Conservation (phyloP, 2,329 filamentous ascomycete species). For the Helicocarpus griseus region DNA sequence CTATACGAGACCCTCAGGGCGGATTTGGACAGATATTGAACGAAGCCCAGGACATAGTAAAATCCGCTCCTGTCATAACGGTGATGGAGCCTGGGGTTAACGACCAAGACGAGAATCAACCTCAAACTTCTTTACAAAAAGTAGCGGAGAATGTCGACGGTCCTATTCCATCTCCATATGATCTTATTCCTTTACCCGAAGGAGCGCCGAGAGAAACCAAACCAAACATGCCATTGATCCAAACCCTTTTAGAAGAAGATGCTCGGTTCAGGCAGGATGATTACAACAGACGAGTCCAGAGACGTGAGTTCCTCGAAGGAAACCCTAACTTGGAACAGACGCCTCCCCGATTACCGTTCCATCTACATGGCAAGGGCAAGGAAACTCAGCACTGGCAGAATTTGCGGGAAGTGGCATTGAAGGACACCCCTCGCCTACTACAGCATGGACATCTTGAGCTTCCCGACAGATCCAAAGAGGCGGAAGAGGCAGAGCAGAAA, state of each 20-base stretch:
- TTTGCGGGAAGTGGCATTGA: neutral
- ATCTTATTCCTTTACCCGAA: neutral
- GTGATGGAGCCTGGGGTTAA: neutral
- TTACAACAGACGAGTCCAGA: neutral
- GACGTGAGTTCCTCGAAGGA: neutral
- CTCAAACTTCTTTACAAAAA: neutral
- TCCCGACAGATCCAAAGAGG: neutral
- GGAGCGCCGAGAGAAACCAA: neutral
- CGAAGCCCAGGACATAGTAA: neutral
- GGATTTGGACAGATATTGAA: slow-evolving; percentile 1
- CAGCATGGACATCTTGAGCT: slow-evolving; percentile 1
- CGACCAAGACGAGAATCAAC: neutral
- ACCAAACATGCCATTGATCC: slow-evolving; percentile 3
- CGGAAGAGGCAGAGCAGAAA: neutral
- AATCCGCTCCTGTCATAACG: neutral
- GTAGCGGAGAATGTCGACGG: neutral
- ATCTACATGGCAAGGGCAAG: neutral
- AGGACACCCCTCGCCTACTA: neutral
- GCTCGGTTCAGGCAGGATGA: slow-evolving; percentile 3
- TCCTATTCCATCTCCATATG: neutral
- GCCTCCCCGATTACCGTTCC: neutral
- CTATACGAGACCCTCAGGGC: slow-evolving; percentile 27
- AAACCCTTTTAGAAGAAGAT: slow-evolving; percentile 8
- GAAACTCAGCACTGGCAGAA: neutral
- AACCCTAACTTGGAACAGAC: neutral